These are phyloP conservation scores for Aquilaria yunnanensis DNA, from an alignment of 345 rosid species.

Conservation along the genomic window DNA sequence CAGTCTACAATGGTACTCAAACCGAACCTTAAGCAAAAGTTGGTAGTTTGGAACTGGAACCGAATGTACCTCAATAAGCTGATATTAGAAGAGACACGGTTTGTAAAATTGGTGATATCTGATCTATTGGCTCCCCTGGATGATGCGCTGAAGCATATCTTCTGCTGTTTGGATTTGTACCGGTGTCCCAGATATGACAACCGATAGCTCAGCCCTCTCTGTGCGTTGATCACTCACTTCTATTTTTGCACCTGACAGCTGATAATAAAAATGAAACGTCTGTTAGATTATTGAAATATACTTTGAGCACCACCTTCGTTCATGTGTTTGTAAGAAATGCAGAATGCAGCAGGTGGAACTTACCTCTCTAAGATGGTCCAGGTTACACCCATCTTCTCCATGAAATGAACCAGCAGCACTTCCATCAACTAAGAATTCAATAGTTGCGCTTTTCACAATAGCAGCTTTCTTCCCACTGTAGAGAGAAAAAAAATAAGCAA, in stretches of 20 bases:
- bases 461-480: constrained; percentile 33
- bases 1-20: no score
- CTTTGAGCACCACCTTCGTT: neutral
- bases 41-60: no score
- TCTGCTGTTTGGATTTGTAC: constrained; percentile 47
- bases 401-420: constrained; percentile 36
- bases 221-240: constrained; percentile 37
- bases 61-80: no score
- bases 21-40: no score
- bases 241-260: constrained; percentile 63
- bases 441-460: constrained; percentile 40
- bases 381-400: constrained; percentile 51
- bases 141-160: constrained; percentile 48
- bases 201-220: constrained; percentile 31
- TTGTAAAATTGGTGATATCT: neutral
- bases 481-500: neutral
- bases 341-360: neutral
- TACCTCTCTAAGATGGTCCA: constrained; percentile 56
- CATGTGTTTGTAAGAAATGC: neutral
- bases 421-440: constrained; percentile 41
- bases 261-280: neutral
- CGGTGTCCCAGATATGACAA: constrained; percentile 53
- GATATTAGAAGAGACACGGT: no score
- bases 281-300: no score
- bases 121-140: constrained; percentile 11